phyloP scores from a whole-genome alignment of 495 filamentous ascomycete species.

The Penicillium cataractarum region DNA sequence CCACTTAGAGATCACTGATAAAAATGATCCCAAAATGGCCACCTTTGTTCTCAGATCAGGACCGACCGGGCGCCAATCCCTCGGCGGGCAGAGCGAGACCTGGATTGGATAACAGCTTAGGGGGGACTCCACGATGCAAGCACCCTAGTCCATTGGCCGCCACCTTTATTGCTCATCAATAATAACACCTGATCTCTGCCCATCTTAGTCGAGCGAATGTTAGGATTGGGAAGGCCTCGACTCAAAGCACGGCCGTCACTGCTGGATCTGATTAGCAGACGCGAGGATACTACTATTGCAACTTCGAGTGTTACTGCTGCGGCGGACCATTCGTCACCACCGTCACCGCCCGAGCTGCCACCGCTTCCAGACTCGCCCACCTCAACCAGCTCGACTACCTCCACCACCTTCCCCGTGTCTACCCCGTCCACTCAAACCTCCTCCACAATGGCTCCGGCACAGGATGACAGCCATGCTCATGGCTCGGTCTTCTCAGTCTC shows the following conservation, averaged over 20 bases:
- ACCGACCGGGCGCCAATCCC: constrained; percentile 22
- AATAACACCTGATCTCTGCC: neutral
- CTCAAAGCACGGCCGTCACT: constrained; percentile 73
- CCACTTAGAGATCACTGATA: neutral
- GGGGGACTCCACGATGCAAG: constrained; percentile 26
- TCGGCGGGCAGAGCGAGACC: constrained; percentile 4
- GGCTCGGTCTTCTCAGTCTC: constrained; percentile 56
- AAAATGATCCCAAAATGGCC: neutral
- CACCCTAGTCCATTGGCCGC: constrained; percentile 9
- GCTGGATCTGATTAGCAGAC: constrained; percentile 66
- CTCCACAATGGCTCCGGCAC: constrained; percentile 63
- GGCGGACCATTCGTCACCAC: constrained; percentile 22
- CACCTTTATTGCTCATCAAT: neutral
- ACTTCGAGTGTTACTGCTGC: neutral
- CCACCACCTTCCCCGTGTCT: constrained; percentile 42
- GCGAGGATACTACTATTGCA: constrained; percentile 10
- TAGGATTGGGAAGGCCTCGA: constrained; percentile 62
- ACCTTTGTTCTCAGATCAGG: constrained; percentile 7
- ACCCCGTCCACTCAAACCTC: constrained; percentile 36
- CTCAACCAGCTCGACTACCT: constrained; percentile 44
- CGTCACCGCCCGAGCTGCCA: constrained; percentile 51
- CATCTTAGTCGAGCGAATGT: constrained; percentile 44
- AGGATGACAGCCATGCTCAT: constrained; percentile 54
- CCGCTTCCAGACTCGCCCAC: constrained; percentile 58
- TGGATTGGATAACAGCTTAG: constrained; percentile 26